Base-by-base conservation (phyloP, 139 green algal species). In the Coccomyxa sp. region DNA sequence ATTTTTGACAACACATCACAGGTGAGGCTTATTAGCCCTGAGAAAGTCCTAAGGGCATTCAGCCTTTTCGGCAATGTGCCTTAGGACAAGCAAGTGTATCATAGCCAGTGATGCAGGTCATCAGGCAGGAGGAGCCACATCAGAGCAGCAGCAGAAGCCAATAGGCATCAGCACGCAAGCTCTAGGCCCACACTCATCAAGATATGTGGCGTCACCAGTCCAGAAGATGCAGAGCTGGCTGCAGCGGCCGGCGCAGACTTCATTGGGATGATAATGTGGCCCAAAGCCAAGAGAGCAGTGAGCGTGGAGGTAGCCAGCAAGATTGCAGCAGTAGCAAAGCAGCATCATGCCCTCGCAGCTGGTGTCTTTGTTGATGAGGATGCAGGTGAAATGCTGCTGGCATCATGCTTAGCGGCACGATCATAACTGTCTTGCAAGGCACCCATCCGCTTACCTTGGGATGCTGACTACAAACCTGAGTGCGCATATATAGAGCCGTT, bases 311-410 rank as follows among this genome's bases (percentile, higher is more conserved):
- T 81, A 4, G 92, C 93, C 22, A 55, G 54, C 7, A 33, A 78
- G 29, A 95, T 97, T 36, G 90, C 87, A 0, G 73, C 74, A 0
- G 87, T 81, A 41, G 92, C 88, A 1, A 76, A 74, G n/a, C 18
- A 55, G 5, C 39, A 79, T 12, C 89, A 90, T 22, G 87, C 85
- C 33, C 73, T 80, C 40, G 54, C 93, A n/a, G 93, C 97, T 27
- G 92, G 86, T 6, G 93, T 97, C 0, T 97, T 97, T 89, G 93
- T 97, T 0, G 93, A 97, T 55, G 93, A 95, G 55, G 82, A 89
- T 74, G 88, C 90, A n/a, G n/a, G n/a, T n/a, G n/a, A n/a, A n/a
- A n/a, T n/a, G n/a, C n/a, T n/a, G n/a, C n/a, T n/a, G n/a, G n/a
- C n/a, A n/a, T n/a, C n/a, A n/a, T n/a, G n/a, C n/a, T n/a, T n/a